A percentile compares a stretch with the other conserved stretches of the same genome.
phyloP scores from a whole-genome alignment of 805 yeast species.

The Lachancea sp. region DNA sequence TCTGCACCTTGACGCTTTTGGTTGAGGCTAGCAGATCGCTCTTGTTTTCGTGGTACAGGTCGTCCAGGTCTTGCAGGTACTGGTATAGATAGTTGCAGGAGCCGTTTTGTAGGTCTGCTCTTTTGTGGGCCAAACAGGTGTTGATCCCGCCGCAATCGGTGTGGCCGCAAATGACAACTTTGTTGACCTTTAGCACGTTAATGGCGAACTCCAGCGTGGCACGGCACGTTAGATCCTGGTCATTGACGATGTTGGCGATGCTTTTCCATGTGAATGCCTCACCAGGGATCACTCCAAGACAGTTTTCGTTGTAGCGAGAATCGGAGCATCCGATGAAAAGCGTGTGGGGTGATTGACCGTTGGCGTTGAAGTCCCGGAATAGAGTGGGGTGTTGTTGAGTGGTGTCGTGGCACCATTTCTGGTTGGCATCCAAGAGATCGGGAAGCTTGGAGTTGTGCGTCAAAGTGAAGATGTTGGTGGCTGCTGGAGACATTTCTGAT shows the following conservation, averaged over 20 bases:
- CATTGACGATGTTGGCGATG: slow-evolving; percentile 70
- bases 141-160: slow-evolving; percentile 92
- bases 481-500: slow-evolving; percentile 13
- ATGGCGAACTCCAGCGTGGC: slow-evolving; percentile 85
- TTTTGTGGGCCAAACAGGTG: slow-evolving; percentile 61
- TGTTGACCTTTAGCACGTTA: slow-evolving; percentile 72
- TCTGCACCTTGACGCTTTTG: slow-evolving; percentile 46
- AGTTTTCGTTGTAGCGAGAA: slow-evolving; percentile 78
- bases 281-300: slow-evolving; percentile 77
- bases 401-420: slow-evolving; percentile 40
- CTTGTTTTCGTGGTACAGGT: slow-evolving; percentile 56
- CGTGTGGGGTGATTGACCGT: slow-evolving; percentile 90
- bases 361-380: slow-evolving; percentile 52
- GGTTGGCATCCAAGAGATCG: slow-evolving; percentile 36
- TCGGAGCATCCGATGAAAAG: slow-evolving; percentile 94
- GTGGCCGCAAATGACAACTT: slow-evolving; percentile 86
- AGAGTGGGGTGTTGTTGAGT: slow-evolving; percentile 48
- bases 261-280: slow-evolving; percentile 86
- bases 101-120: slow-evolving; percentile 44
- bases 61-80: slow-evolving; percentile 58
- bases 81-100: slow-evolving; percentile 34
- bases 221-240: slow-evolving; percentile 62
- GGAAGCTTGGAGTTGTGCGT: slow-evolving; percentile 29
- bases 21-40: slow-evolving; percentile 41
- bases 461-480: slow-evolving; percentile 21